Base-by-base conservation (phyloP, 441 rosid species). In the Daphne laureola region DNA sequence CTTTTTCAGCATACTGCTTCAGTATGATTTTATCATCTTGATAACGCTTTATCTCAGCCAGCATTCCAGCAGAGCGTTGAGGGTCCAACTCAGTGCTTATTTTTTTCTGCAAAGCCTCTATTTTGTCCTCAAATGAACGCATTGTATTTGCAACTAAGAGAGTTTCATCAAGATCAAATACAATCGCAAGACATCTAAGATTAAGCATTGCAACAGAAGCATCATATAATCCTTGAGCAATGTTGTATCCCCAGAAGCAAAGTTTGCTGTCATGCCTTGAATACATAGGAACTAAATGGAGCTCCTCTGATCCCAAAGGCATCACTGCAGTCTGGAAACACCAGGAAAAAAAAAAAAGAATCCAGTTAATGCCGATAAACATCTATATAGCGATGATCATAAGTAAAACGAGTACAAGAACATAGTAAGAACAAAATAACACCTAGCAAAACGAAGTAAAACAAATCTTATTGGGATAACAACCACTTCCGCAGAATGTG, bases 131-230 rank as follows among this genome's bases (percentile, higher is more conserved):
- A 51, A 89, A 93, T 1, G 98, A 84, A 1, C 90, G 88, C 95
- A 81, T 82, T 43, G 98, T 89, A 78, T 84, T 92, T 6, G 97
- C 98, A 66, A 92, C 96, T 44, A 93, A 73, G 13, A 93, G 86
- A 27, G 98, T 93, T 70, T 93, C 98, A 69, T 89, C 98, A 12
- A 93, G 87, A 76, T 93, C 96, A 80, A 93, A 93, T 54, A 93
- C 99, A 62, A 93, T 90, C 58, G 95, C 97, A 51, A 90, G 78
- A 61, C 98, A 93, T 75, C 97, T 85, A 63, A 87, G 78, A 58
- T 93, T 87, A 67, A 93, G 61, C 99, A 93, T 85, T 65, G 69
- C 76, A 61, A 87, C 88, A 77, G 93, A 85, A 15, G 93, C 78
- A 54, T 75, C 61, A 52, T 93, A 93, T 16, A 79, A 84, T 58